Base-by-base conservation (phyloP, 768 basidiomycete species). In the Boletus sp. region DNA sequence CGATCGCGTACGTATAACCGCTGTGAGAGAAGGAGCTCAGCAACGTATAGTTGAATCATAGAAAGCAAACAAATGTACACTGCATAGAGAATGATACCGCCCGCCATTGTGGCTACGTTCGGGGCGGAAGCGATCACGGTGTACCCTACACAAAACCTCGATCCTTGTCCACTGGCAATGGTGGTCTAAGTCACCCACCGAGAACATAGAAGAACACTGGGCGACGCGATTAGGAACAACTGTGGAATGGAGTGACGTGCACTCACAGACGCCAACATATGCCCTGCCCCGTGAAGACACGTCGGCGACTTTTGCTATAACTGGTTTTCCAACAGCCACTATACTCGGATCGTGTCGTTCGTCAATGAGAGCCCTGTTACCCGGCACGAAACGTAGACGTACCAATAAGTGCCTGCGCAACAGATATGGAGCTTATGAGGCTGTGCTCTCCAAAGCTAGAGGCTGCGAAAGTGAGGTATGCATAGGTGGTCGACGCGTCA, bases 241-340 rank as follows among this genome's bases (percentile, higher is more conserved):
- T 13, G 14, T 32, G 3, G 34, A 40, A 39, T 14, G 15, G 15
- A 17, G 15, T 40, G n/a, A 27, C n/a, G 4, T 15, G 40, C 17
- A 78, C 82, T 74, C 60, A 83, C 82, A 63, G 51, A 85, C 82
- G 37, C 77, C 57, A 29, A 78, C 71, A 63, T 83, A 89, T 1
- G 86, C 83, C 39, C 76, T 77, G 19, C 83, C 84, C 61, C 88
- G 78, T 23, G 87, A 88, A 14, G 80, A 73, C 8, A 87, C 81
- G 65, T 90, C 88, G 9, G 87, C 82, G 38, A 88, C 67, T 69
- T 89, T 89, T 1, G 88, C 87, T 57, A 88, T 82, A 35, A 87
- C 74, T 1, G 88, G 88, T 70, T 89, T 88, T 21, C 75, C 75
- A 25, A 80, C 74, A 37, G 77, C 79, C 53, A 77, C 73, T 65